Evolutionary conservation across 2,329 filamentous ascomycete species (phyloP), one percentile per base, ranked within the genome.

Genomic region (Aureobasidium subglaciale): DNA sequence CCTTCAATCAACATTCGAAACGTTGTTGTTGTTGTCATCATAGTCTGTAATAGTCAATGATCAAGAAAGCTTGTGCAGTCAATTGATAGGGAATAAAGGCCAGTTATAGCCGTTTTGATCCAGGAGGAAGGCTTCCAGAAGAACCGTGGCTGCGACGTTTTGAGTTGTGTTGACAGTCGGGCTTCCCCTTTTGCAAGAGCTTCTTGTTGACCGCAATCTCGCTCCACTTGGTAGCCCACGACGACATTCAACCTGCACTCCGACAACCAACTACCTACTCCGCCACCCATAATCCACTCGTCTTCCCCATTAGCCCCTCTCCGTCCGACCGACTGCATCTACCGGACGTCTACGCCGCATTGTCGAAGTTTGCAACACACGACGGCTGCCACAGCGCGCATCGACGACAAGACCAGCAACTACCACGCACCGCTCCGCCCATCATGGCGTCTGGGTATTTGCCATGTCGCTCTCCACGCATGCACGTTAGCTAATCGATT

Each of bases 171-270:
- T 54, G 49, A 54, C 49, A 54, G 37, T 37, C 35, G 35, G 18
- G 25, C 20, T 54, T 43, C 49, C 49, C 49, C 49, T 43, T 53
- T 54, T 43, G 37, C 29, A 22, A 48, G 43, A 34, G 25, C 37
- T 41, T 34, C 37, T 53, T 54, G 49, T 54, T 54, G 49, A 54
- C 49, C 49, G 49, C 49, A 54, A 54, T 54, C 49, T 54, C 49
- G 27, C 37, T 35, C 38, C 25, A 30, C 27, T 32, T 27, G 41
- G n/a, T n/a, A n/a, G n/a, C n/a, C n/a, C 20, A 35, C 48, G 15
- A 15, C 37, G 10, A 52, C 37, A 27, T 20, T 29, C 30, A 11
- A n/a, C n/a, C n/a, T n/a, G n/a, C 20, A 35, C 48, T 18, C n/a
- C 37, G 10, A 52, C 37, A 27, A 15, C 20, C 30, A 11, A 37